Evolutionary conservation across 495 filamentous ascomycete species (phyloP), one percentile per base, ranked within the genome.

Genomic region (Penicillium soppii): DNA sequence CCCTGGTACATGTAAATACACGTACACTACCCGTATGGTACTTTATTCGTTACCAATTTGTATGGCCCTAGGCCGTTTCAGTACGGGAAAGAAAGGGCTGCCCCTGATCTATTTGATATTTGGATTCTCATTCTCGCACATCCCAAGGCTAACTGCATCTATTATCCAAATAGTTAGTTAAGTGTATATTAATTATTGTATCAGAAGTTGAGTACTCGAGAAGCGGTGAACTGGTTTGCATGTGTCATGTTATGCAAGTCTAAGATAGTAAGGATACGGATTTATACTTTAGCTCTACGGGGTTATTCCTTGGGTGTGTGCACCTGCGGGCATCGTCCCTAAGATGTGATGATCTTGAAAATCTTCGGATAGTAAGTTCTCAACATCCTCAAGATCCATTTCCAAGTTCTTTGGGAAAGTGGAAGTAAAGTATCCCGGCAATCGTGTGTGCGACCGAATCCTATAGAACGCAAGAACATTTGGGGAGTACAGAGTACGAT

Each of bases 131-230:
- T n/a, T n/a, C n/a, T n/a, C 16, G 45, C 45, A 48, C 45, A 39
- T 47, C 23, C 20, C 25, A 43, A 39, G 54, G 54, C 43, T 40
- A 46, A 51, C 36, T 49, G 47, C 56, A 56, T 41, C 32, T 26
- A 36, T 37, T 23, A 19, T 32, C 29, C 15, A 25, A 25, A 9
- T n/a, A 25, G 43, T 44, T 36, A 20, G 30, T 29, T 19, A 23
- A 25, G 17, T 5, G 21, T 17, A 20, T 40, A 22, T 60, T 45
- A 27, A 5, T 20, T 22, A 15, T 29, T 47, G 16, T 20, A 38
- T 16, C n/a, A 12, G 12, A 7, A 13, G 13, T 29, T 39, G 5
- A 32, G 8, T 7, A n/a, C 10, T 33, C 6, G 8, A 38, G 35
- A 25, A 48, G 45, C 35, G 45, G 33, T 39, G 35, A 29, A 27